These are phyloP conservation scores for Achaetomiella virescens DNA, from an alignment of 495 filamentous ascomycete species.

Conservation along the genomic window DNA sequence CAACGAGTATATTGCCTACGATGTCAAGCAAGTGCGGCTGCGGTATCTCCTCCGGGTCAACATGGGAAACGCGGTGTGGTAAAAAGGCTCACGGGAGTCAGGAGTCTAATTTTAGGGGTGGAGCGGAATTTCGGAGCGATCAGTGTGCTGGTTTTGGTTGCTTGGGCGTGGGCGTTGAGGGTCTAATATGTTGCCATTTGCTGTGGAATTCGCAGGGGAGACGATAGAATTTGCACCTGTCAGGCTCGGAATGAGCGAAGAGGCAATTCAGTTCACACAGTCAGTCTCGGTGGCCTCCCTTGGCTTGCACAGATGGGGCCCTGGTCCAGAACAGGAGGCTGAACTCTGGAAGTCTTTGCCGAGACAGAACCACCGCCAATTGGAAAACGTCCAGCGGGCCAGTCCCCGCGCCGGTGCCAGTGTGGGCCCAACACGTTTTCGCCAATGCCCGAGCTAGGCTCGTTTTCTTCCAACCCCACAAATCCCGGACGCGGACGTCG, in stretches of 20 bases:
- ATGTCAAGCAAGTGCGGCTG: conserved; percentile 69
- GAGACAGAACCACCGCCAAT: too few relatives aligned
- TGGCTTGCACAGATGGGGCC: too few relatives aligned
- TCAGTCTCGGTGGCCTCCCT: too few relatives aligned
- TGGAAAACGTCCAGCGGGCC: too few relatives aligned
- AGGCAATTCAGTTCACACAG: too few relatives aligned
- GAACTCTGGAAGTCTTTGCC: too few relatives aligned
- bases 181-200: background rate
- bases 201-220: too few relatives aligned
- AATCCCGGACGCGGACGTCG: background rate
- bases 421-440: background rate
- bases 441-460: background rate
- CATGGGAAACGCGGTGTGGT: conserved; percentile 30
- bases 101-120: background rate
- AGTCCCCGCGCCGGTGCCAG: too few relatives aligned
- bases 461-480: background rate
- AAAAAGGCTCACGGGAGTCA: background rate
- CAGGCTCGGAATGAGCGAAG: too few relatives aligned
- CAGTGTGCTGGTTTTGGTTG: background rate
- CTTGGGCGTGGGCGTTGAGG: too few relatives aligned
- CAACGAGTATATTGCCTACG: conserved; percentile 76
- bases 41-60: conserved; percentile 68
- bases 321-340: too few relatives aligned
- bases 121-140: background rate
- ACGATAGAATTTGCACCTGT: too few relatives aligned